phyloP scores from a whole-genome alignment of 805 yeast species.

The Metschnikowia corniflorae region DNA sequence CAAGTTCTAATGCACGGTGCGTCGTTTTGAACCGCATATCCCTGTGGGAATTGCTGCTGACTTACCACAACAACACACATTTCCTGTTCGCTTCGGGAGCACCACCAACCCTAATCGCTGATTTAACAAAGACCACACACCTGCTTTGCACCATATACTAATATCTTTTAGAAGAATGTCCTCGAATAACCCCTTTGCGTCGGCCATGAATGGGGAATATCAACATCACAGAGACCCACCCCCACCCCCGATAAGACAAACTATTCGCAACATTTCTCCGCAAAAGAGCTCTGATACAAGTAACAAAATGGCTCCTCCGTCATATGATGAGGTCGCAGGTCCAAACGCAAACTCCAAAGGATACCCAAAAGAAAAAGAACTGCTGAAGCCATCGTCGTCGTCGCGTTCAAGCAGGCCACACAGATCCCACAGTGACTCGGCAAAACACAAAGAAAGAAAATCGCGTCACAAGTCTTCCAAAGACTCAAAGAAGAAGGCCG shows the following conservation, averaged over 20 bases:
- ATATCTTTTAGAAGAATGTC: constrained; percentile 28
- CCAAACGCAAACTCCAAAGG: constrained; percentile 37
- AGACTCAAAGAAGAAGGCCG: constrained; percentile 39
- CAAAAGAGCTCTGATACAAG: no score
- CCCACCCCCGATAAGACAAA: constrained; percentile 29
- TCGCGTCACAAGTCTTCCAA: constrained; percentile 16
- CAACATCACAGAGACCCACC: constrained; percentile 38
- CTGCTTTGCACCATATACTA: no score
- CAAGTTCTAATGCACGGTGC: constrained; percentile 2
- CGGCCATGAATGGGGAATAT: constrained; percentile 39
- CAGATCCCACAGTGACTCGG: constrained; percentile 19
- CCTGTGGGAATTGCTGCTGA: no score
- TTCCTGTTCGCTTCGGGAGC: no score
- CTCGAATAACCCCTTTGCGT: constrained; percentile 54
- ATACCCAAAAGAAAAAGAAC: constrained; percentile 53
- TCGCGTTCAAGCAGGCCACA: constrained; percentile 19
- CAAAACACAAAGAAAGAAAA: constrained; percentile 17
- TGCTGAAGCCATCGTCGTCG: constrained; percentile 5
- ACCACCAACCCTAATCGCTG: no score
- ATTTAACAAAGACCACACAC: no score
- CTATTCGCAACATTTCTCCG: no score
- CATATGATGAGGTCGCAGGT: constrained; percentile 70
- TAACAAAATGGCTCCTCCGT: constrained; percentile 47
- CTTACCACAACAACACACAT: no score
- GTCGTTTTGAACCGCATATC: no score